Evolutionary conservation across 2,329 filamentous ascomycete species (phyloP), one percentile per base, ranked within the genome.

Genomic region (Amesomyces nigricolor): DNA sequence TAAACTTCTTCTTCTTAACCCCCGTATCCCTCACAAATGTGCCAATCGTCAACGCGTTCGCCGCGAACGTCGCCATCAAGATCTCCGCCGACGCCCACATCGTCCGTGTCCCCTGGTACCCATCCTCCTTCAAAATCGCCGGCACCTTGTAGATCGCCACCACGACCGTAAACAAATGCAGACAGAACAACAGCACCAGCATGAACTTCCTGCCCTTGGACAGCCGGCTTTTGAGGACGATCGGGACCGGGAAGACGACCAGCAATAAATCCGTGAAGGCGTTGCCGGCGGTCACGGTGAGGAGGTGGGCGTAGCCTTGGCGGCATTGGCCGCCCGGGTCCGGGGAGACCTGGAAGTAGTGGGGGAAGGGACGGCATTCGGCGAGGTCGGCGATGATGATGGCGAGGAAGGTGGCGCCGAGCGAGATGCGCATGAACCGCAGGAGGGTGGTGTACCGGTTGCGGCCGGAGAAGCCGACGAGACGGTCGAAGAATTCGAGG

Each of bases 1-100:
- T 85, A 71, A 89, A 96, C 68, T 89, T 94, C 53, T 80, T 79
- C 72, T 95, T 96, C 77, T 97, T 97, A 46, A 89, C 75, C 13
- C 94, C 94, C 54, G 89, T 83, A 68, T 96, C 92, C 16, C 92
- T 82, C 30, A 97, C 83, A 67, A 97, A 97, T 0, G 91, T 95
- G 13, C 92, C 92, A 2, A 99, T 81, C 1, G 96, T 88, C 22
- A 97, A 78, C 2, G 87, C 86, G 67, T 97, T 99, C 8, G 91
- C 89, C 0, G 94, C 87, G 0, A 85, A 83, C 0, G 91, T 89
- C 2, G 92, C 91, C 47, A 91, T 91, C 1, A 97, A 77, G 5
- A 96, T 86, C 68, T 99, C 94, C 11, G 92, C 79, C 0, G 91
- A 96, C 3, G 94, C 94, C 62, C 95, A 79, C 5, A 96, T 82